Conservation (phyloP, 257 asterid species). For the Solanum chaucha region DNA sequence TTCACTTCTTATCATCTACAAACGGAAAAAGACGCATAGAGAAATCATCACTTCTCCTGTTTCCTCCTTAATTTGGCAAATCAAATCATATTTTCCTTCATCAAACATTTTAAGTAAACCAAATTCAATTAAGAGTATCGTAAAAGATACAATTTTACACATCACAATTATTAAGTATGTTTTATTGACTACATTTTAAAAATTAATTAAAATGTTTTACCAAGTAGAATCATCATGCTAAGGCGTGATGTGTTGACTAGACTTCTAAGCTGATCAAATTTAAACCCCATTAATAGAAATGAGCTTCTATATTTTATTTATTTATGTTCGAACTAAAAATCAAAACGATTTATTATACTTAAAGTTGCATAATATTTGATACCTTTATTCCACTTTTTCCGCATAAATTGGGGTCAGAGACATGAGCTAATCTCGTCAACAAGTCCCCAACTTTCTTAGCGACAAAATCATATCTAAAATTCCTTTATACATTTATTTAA, state of each 20-base stretch:
- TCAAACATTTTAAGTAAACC: neutral
- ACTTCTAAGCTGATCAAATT: too few relatives aligned
- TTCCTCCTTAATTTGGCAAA: neutral
- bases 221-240: too few relatives aligned
- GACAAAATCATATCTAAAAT: conserved; percentile 30
- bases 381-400: conserved; percentile 6
- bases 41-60: neutral
- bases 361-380: neutral
- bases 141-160: neutral
- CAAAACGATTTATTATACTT: neutral
- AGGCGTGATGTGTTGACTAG: too few relatives aligned
- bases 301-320: neutral
- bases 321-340: neutral
- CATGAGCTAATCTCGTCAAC: conserved; percentile 8
- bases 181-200: neutral
- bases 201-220: neutral
- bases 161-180: neutral
- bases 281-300: neutral
- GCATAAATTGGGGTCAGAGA: conserved; percentile 26
- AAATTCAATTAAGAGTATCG: neutral
- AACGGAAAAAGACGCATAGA: neutral
- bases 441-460: neutral
- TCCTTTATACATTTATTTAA: neutral
- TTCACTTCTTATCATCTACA: neutral
- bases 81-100: neutral